Evolutionary conservation across 179 eudicot species (phyloP).

Genomic region (Vitellaria paradoxa): DNA sequence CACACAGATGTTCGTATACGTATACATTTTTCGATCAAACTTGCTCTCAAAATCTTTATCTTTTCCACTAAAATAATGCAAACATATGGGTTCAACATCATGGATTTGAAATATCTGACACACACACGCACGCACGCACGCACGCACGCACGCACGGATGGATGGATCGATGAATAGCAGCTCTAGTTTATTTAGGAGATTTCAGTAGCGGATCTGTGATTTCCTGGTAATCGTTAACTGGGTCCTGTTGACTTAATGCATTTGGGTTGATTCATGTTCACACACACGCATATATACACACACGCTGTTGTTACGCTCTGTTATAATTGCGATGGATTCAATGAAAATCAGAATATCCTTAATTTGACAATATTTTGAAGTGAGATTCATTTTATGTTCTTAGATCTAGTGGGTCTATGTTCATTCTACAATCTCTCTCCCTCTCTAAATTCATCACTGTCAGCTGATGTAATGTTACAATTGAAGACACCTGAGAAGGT

Average conservation of each 20-base stretch:
- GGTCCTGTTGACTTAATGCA: background rate
- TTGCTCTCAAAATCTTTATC: too few species aligned
- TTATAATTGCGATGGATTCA: background rate
- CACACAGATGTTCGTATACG: too few species aligned
- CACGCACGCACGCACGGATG: too few species aligned
- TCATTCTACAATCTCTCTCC: background rate
- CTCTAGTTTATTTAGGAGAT: background rate
- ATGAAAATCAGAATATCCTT: background rate
- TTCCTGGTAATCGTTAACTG: too few species aligned
- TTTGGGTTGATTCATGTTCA: background rate
- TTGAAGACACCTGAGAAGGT: background rate
- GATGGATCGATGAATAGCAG: background rate
- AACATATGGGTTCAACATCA: too few species aligned
- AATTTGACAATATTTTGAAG: background rate
- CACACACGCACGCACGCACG: too few species aligned
- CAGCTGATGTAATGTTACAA: background rate
- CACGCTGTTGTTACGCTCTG: background rate
- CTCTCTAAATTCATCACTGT: background rate
- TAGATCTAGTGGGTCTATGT: background rate
- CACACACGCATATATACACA: background rate
- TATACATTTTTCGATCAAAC: too few species aligned
- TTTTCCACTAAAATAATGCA: too few species aligned
- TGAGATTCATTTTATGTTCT: background rate
- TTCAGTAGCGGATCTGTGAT: background rate
- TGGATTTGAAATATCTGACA: too few species aligned